Base-by-base conservation (phyloP, 164 flowering plant genomes). In the Dillenia suffruticosa region DNA sequence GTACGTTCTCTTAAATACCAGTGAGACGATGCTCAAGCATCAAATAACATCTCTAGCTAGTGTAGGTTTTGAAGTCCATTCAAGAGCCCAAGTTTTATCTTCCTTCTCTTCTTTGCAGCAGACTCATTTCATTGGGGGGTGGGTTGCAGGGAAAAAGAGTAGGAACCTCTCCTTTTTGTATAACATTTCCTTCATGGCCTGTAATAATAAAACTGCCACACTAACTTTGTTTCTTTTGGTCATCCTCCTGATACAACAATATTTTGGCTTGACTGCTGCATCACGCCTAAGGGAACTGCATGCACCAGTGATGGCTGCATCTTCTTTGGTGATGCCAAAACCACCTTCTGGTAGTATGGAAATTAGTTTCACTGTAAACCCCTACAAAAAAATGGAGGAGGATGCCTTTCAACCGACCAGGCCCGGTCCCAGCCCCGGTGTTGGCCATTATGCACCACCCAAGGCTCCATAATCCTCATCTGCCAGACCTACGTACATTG, bases 341-440 rank as follows among this genome's bases (percentile, higher is more conserved):
- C 51, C 51, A 49, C 14, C 51, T 5, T n/a, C 51, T 49, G 51
- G 7, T 5, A 9, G 15, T 10, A 0, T n/a, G 40, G 7, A 4
- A 32, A 32, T 32, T 8, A n/a, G 51, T n/a, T 49, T 49, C 51
- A 3, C 51, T 3, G 13, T 49, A 12, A 72, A 69, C 43, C 71
- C 58, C 10, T 54, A 64, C 49, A 76, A 66, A 70, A 56, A 40
- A 54, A 44, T 44, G 13, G 61, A 72, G 53, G 12, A 15, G 4
- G 69, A 72, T 26, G 79, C 76, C 9, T 72, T 61, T 46, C 66
- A 76, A 22, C 79, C 79, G 6, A 75, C 79, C 32, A 68, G 54
- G 44, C 75, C 70, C 0, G 79, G 79, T 8, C 72, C 63, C 47
- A 76, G 79, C 56, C 79, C 76, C 3, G 79, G 79, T 12, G 65